Conservation (phyloP, 106 monocot genomes). For the Acorus calamus region DNA sequence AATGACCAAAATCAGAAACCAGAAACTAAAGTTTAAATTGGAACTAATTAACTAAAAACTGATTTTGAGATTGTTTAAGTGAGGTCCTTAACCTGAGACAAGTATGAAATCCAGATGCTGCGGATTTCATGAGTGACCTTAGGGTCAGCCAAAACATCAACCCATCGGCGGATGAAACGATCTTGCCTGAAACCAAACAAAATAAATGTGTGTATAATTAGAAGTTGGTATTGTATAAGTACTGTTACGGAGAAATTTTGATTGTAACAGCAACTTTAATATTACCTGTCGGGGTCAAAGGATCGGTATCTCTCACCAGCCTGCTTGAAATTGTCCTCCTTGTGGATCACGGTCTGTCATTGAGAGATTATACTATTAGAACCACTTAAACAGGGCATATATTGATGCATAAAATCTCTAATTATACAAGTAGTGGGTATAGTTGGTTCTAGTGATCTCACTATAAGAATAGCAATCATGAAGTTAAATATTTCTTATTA, state of each 20-base stretch:
- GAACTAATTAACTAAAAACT: not conserved
- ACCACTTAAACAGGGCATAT: too few relatives aligned
- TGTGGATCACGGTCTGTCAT: too few relatives aligned
- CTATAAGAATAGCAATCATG: too few relatives aligned
- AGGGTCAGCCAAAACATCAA: slow-evolving; percentile 47
- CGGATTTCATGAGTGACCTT: slow-evolving; percentile 52
- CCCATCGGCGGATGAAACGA: slow-evolving; percentile 47
- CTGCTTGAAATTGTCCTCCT: slow-evolving; percentile 1
- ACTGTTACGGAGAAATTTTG: not conserved
- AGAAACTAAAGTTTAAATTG: not conserved
- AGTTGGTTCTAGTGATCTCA: too few relatives aligned
- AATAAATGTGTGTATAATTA: not conserved
- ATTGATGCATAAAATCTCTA: too few relatives aligned
- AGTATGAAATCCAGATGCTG: slow-evolving; percentile 68
- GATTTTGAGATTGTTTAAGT: not conserved
- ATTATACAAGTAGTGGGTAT: too few relatives aligned
- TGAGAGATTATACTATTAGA: too few relatives aligned
- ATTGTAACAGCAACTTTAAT: not conserved
- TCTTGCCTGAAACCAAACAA: slow-evolving; percentile 45
- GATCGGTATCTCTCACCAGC: slow-evolving; percentile 74
- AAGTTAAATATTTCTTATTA: too few relatives aligned
- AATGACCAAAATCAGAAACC: not conserved
- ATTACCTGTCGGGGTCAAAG: slow-evolving; percentile 60
- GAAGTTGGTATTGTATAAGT: too few relatives aligned
- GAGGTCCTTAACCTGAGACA: slow-evolving; percentile 28